Evolutionary conservation across 192 early-diverging fungal genomes (phyloP).

Genomic region (Podila clonocystis): DNA sequence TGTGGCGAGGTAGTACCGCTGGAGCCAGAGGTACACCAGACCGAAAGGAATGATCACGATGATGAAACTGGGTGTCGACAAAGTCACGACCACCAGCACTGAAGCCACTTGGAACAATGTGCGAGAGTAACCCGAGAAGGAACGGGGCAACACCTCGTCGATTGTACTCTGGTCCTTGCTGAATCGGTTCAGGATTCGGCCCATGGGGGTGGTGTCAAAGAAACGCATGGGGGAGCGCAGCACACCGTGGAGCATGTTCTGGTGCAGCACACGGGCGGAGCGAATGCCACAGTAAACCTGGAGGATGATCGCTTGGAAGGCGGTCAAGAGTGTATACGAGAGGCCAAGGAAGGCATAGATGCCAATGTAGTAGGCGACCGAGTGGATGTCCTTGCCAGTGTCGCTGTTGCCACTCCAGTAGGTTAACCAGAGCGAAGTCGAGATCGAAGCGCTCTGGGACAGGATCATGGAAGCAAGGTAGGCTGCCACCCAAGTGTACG

Average conservation of each 20-base stretch:
- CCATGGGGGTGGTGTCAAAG: constrained; percentile 82
- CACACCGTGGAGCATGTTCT: constrained; percentile 80
- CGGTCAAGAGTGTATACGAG: constrained; percentile 68
- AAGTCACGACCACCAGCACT: constrained; percentile 56
- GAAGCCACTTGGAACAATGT: constrained; percentile 56
- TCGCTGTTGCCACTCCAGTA: constrained; percentile 75
- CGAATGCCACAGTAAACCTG: constrained; percentile 86
- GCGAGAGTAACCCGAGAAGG: constrained; percentile 61
- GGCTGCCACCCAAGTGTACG: constrained; percentile 59
- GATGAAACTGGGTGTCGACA: constrained; percentile 74
- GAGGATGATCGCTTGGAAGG: constrained; percentile 75
- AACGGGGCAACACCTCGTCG: constrained; percentile 73
- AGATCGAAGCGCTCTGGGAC: constrained; percentile 65
- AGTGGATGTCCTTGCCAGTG: constrained; percentile 38
- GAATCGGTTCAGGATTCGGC: constrained; percentile 81
- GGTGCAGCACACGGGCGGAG: constrained; percentile 79
- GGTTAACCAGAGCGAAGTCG: constrained; percentile 77
- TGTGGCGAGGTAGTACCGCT: constrained; percentile 72
- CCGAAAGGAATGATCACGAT: constrained; percentile 64
- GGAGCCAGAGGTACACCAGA: constrained; percentile 69
- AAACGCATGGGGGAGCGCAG: constrained; percentile 78
- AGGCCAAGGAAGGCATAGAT: constrained; percentile 88
- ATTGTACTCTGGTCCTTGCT: constrained; percentile 71
- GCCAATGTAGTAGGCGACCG: constrained; percentile 70
- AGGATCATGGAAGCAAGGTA: constrained; percentile 69